Conservation (phyloP, 257 asterid species). For the Marsdenia floribunda region DNA sequence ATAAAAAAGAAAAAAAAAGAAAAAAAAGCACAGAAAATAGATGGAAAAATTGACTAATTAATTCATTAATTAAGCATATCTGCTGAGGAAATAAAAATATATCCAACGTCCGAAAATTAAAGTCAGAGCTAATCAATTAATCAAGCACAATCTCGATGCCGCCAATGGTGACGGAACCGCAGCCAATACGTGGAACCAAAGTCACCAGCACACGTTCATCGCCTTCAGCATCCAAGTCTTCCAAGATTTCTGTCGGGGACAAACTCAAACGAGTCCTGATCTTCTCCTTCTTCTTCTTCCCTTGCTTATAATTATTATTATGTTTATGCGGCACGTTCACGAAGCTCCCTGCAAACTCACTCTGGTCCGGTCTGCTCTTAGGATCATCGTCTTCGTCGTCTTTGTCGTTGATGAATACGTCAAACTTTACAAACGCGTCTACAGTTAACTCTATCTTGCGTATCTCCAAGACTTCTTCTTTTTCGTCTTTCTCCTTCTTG, state of each 20-base stretch:
- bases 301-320: too few species aligned
- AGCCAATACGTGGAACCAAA: slow-evolving; percentile 41
- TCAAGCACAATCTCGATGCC: slow-evolving; percentile 39
- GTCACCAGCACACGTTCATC: slow-evolving; percentile 47
- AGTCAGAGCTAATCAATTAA: background rate
- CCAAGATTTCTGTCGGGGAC: slow-evolving; percentile 47
- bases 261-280: slow-evolving; percentile 35
- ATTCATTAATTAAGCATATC: too few species aligned
- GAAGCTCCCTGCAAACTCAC: slow-evolving; percentile 59
- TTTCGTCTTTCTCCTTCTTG: slow-evolving; percentile 54
- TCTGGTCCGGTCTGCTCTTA: slow-evolving; percentile 31
- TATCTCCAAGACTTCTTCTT: slow-evolving; percentile 47
- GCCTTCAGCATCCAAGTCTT: slow-evolving; percentile 52
- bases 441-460: slow-evolving; percentile 34
- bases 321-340: slow-evolving; percentile 56
- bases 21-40: too few species aligned
- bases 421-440: slow-evolving; percentile 42
- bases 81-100: too few species aligned
- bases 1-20: too few species aligned
- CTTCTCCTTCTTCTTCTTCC: slow-evolving; percentile 2
- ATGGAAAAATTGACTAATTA: too few species aligned
- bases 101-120: too few species aligned
- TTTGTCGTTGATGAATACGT: slow-evolving; percentile 57
- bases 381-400: slow-evolving; percentile 60
- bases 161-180: slow-evolving; percentile 40